phyloP scores from a whole-genome alignment of 2,329 filamentous ascomycete species.

The Aspergillus persii region DNA sequence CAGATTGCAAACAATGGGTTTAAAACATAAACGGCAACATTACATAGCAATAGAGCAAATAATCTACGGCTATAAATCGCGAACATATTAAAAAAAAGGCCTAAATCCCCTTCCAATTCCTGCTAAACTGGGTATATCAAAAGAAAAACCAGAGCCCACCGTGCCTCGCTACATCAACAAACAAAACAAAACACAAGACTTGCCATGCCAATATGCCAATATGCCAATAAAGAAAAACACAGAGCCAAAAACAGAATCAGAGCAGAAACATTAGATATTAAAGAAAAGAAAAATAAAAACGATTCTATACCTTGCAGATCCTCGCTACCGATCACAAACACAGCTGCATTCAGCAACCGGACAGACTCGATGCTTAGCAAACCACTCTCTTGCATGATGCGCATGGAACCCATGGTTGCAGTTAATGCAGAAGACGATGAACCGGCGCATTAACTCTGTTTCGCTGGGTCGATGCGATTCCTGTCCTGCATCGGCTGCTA shows the following conservation, averaged over 20 bases:
- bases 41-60: background rate
- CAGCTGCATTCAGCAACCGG: conserved; percentile 42
- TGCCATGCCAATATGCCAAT: background rate
- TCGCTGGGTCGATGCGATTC: conserved; percentile 26
- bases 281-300: background rate
- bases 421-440: conserved; percentile 60
- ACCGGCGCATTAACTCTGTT: conserved; percentile 51
- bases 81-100: no score
- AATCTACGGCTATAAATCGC: background rate
- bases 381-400: conserved; percentile 63
- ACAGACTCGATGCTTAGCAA: conserved; percentile 42
- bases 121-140: conserved; percentile 12
- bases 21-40: background rate
- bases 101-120: background rate
- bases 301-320: conserved; percentile 12
- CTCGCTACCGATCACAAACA: conserved; percentile 34
- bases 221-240: background rate
- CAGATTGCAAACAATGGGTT: conserved; percentile 19
- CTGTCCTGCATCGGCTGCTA: conserved; percentile 33
- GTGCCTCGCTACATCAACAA: background rate
- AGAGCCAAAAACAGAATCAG: background rate
- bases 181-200: background rate
- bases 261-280: background rate
- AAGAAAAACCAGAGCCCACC: background rate
- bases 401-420: conserved; percentile 65